phyloP scores from a whole-genome alignment of 208 protist species.

The Crithidia bombi region DNA sequence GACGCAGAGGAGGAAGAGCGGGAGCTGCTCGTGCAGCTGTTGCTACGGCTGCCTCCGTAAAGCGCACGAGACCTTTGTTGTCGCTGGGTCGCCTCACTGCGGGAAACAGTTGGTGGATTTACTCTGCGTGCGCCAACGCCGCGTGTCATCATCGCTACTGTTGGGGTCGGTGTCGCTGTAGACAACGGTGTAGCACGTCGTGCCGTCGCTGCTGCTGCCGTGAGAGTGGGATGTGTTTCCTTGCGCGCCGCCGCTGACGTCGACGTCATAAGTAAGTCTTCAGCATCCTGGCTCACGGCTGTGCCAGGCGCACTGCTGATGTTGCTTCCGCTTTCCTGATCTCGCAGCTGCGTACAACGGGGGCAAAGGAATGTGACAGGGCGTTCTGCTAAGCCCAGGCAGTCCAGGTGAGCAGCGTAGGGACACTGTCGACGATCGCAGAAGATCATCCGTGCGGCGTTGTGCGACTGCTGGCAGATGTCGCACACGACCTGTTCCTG shows the following conservation, averaged over 20 bases:
- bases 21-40: conserved; percentile 2
- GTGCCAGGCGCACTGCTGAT: too few relatives aligned
- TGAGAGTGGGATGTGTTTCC: background rate
- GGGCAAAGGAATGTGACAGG: conserved; percentile 78
- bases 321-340: conserved; percentile 12
- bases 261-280: background rate
- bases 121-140: background rate
- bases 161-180: background rate
- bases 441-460: conserved; percentile 81
- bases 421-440: conserved; percentile 81
- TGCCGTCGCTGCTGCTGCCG: background rate
- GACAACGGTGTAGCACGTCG: background rate
- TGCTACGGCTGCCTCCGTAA: conserved; percentile 8
- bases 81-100: background rate
- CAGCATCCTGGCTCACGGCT: background rate
- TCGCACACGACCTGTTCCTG: conserved; percentile 47
- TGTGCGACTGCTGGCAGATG: conserved; percentile 62
- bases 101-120: too few relatives aligned
- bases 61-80: background rate
- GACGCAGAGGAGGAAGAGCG: background rate
- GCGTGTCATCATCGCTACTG: background rate
- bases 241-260: background rate
- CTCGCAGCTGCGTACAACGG: conserved; percentile 43
- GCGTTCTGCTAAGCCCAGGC: conserved; percentile 58
- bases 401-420: conserved; percentile 80